Base-by-base conservation (phyloP, 2,329 filamentous ascomycete species). In the Emericellopsis cladophorae region DNA sequence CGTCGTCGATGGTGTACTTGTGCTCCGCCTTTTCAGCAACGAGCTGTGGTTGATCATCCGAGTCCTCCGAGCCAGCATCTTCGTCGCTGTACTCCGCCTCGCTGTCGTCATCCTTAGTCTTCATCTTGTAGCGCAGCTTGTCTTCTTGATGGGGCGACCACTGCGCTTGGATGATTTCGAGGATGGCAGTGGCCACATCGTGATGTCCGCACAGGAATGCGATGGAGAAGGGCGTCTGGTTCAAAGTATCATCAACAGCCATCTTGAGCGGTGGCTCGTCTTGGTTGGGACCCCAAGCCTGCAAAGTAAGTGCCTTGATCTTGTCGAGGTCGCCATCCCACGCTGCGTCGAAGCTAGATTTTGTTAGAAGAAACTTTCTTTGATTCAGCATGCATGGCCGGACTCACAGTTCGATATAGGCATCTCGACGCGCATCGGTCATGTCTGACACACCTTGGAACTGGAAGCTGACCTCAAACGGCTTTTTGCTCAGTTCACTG, bases 1-100 rank as follows among this genome's bases (percentile, higher is more conserved):
- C 69, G 48, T 86, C 77, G 14, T 92, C 82, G 40, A 90, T 72
- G 0, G 85, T 92, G 54, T 84, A 85, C 31, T 72, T 66, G 11
- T 81, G 74, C 48, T 81, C 73, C 23, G 86, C 61, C 33, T 79
- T 64, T 44, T 80, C 70, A 14, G 61, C 61, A 37, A 66, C 61
- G 33, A 76, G 66, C 7, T 61, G 60, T 15, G 66, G 65, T 35
- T 63, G 59, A 4, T 54, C 58, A n/a, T 57, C 42, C 10, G 57
- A 56, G 6, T 59, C 49, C 3, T 53, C 53, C 4, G 56, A 54
- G 1, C 61, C 56, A 1, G 59, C 54, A 31, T 59, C 46, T 14
- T 51, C 54, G 4, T 64, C 51, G 31, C 48, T 50, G 21, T 55
- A 44, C 7, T 66, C 59, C 7, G 61, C 54, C 7, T 61, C 57